Percentiles rank a stretch among this genome's conserved stretches.
Evolutionary conservation across 2,329 filamentous ascomycete species (phyloP).

Genomic region (Kalmusia sp.): DNA sequence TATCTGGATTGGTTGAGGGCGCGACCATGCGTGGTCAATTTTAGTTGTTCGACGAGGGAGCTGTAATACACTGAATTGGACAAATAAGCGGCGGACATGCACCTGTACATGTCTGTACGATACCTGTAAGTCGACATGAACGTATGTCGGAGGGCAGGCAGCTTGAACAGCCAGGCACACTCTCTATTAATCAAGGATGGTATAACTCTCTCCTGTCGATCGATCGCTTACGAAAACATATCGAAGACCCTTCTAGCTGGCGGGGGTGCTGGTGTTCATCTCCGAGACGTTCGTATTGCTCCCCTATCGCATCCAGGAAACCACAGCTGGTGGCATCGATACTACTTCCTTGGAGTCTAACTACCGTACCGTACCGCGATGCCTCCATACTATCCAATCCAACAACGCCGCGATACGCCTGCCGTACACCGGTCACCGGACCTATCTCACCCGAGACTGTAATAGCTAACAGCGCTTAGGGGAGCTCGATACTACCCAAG

Average conservation of each 20-base stretch:
- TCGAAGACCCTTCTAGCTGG: neutral
- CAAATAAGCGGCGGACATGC: no score
- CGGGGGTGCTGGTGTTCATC: neutral
- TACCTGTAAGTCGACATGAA: neutral
- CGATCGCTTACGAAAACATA: neutral
- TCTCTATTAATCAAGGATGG: no score
- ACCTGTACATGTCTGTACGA: neutral
- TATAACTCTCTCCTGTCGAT: neutral
- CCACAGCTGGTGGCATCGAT: constrained; percentile 16
- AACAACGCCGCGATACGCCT: constrained; percentile 11
- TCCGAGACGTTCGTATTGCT: neutral
- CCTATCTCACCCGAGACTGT: constrained; percentile 9
- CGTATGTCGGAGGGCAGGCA: neutral
- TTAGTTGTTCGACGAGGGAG: no score
- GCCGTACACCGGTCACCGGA: constrained; percentile 12
- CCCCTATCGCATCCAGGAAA: neutral
- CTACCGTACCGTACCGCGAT: constrained; percentile 15
- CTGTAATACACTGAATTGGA: no score
- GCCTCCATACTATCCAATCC: constrained; percentile 9
- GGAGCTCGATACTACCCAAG: constrained; percentile 19
- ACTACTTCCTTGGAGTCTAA: constrained; percentile 13
- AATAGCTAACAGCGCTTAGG: constrained; percentile 9
- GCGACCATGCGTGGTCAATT: no score
- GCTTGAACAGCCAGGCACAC: neutral
- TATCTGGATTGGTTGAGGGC: no score